phyloP scores from a whole-genome alignment of 2,329 filamentous ascomycete genomes.

The Phoma sp. region DNA sequence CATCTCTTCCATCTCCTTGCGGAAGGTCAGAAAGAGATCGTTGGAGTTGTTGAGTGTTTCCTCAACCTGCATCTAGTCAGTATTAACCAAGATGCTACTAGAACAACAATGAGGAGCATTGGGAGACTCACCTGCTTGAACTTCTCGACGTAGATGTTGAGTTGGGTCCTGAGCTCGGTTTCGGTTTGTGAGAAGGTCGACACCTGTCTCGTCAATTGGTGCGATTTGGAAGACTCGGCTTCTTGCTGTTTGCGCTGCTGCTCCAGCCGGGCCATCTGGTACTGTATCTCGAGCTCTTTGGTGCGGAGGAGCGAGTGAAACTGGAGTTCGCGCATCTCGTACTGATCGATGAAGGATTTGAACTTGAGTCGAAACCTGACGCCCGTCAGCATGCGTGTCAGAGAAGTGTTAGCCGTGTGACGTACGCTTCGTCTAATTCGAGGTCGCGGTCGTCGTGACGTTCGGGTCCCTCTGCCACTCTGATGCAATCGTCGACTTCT shows the following conservation, averaged over 20 bases:
- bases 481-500: conserved; percentile 87
- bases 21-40: conserved; percentile 93
- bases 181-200: conserved; percentile 97
- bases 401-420: conserved; percentile 14
- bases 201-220: conserved; percentile 87
- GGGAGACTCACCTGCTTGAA: conserved; percentile 85
- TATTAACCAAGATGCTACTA: conserved; percentile 49
- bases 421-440: conserved; percentile 87
- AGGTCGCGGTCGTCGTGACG: conserved; percentile 78
- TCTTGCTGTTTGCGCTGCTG: conserved; percentile 89
- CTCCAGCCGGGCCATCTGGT: conserved; percentile 86
- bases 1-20: conserved; percentile 99
- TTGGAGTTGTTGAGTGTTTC: conserved; percentile 98
- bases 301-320: conserved; percentile 91
- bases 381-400: conserved; percentile 13
- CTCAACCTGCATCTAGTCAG: conserved; percentile 79
- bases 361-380: conserved; percentile 73
- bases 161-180: conserved; percentile 87
- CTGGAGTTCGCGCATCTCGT: conserved; percentile 92
- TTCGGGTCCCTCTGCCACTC: conserved; percentile 82
- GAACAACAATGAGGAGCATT: conserved; percentile 26
- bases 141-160: conserved; percentile 98
- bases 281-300: conserved; percentile 95
- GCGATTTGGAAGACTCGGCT: conserved; percentile 76
- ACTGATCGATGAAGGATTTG: conserved; percentile 95